Percentiles rank a stretch among this genome's conserved stretches.
Conservation (phyloP, 148 eudicot species). For the Dysphania ambrosioides region DNA sequence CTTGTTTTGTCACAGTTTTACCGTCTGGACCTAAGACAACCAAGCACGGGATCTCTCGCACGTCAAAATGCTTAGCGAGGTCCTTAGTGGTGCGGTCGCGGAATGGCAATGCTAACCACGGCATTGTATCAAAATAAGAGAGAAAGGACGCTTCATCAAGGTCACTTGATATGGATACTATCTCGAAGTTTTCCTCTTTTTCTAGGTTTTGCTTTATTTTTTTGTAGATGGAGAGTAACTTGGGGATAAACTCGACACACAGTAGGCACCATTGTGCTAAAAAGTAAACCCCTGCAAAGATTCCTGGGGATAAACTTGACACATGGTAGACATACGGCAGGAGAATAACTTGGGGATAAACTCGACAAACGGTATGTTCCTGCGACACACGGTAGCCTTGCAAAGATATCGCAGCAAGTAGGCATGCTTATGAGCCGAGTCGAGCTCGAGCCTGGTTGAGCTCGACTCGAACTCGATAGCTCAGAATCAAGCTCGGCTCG, state of each 20-base stretch:
- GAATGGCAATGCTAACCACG: conserved; percentile 67
- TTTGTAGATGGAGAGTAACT: conserved; percentile 52
- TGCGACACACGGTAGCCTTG: conserved; percentile 59
- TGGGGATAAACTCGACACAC: conserved; percentile 52
- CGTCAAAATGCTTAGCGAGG: conserved; percentile 53
- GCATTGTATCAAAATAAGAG: conserved; percentile 47
- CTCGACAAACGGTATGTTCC: too few relatives aligned
- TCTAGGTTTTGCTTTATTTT: conserved; percentile 42
- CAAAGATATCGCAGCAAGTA: conserved; percentile 40
- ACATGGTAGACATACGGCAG: too few relatives aligned
- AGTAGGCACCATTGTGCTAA: conserved; percentile 74
- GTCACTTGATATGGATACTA: conserved; percentile 57
- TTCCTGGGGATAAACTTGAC: too few relatives aligned
- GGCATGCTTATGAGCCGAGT: too few relatives aligned
- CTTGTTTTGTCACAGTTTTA: conserved; percentile 55
- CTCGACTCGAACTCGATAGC: too few relatives aligned
- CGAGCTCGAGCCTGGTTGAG: too few relatives aligned
- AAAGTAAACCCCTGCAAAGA: conserved; percentile 64
- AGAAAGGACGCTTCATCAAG: conserved; percentile 38
- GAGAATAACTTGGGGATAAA: too few relatives aligned
- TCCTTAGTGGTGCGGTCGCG: conserved; percentile 40
- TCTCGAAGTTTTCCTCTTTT: conserved; percentile 43
- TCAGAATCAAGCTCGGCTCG: too few relatives aligned
- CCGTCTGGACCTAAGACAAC: conserved; percentile 64
- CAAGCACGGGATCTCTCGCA: conserved; percentile 54